Base-by-base conservation (phyloP, 148 eudicot species). In the Vaccinium darrowii region DNA sequence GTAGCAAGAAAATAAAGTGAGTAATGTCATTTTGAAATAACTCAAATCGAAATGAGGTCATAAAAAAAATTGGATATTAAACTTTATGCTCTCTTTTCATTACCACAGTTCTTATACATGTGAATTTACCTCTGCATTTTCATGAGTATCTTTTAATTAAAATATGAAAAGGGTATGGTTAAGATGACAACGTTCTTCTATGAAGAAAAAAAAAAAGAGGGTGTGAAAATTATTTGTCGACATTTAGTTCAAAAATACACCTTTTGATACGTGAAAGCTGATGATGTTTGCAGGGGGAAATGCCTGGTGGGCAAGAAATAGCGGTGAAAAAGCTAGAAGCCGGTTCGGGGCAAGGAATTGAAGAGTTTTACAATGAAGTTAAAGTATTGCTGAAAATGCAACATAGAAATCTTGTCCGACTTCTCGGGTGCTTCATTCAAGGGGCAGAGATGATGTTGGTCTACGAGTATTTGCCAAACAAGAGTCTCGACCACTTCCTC, bases 391-490 rank as follows among this genome's bases (percentile, higher is more conserved):
- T 50, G 58, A 77, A 77, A 50, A 23, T 77, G 36, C 58, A 51
- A 5, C 80, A 77, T 15, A 77, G 80, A 52, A 77, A 77, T 13
- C 58, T 77, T 1, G 80, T 51, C 36, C 36, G 9, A 14, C 12
- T 77, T 33, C 58, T 77, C 3, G 80, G 80, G 18, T 77, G 58
- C 21, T 77, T n/a, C 19, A 47, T 77, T 77, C 33, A 23, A 14
- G 36, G 36, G 39, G 36, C 15, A 15, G 63, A 79, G 63, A 53
- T 33, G 63, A 79, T 79, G 81, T 79, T 79, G 62, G 47, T 79
- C 49, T 79, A 79, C 14, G 65, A 79, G 63, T 79, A 79, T 75
- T 75, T 79, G 47, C 63, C 81, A 0, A 79, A 79, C 81, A 79
- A 53, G 8, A 79, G 81, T 47, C 63, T 79, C 5, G 63, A 79